These are phyloP conservation scores for Phytopythium helicoides DNA, from an alignment of 352 stramenopile species.

Conservation along the genomic window DNA sequence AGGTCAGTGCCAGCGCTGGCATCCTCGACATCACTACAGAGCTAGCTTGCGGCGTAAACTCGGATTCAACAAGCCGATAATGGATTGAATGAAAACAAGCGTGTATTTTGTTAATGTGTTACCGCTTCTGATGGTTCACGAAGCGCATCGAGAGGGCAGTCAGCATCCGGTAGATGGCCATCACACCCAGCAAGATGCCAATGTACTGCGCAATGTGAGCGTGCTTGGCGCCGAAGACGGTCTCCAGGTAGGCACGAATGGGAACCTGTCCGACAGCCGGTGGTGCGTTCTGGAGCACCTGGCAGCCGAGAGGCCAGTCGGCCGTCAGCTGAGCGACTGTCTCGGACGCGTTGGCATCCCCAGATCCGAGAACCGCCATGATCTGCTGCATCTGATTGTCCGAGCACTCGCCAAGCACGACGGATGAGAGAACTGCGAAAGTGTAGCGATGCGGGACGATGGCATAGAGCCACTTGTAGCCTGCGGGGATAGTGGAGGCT, in stretches of 20 bases:
- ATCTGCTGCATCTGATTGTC: slow-evolving; percentile 21
- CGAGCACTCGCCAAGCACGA: slow-evolving; percentile 26
- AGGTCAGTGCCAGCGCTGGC: too few relatives aligned
- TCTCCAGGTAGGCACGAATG: slow-evolving; percentile 31
- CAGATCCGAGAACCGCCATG: slow-evolving; percentile 5
- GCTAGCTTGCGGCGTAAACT: too few relatives aligned
- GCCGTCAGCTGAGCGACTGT: slow-evolving; percentile 15
- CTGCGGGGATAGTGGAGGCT: slow-evolving; percentile 19
- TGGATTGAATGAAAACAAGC: too few relatives aligned
- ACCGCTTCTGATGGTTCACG: slow-evolving; percentile 53
- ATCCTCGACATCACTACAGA: too few relatives aligned
- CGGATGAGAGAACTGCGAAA: slow-evolving; percentile 20
- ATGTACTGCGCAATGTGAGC: slow-evolving; percentile 32
- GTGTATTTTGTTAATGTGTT: slow-evolving; percentile 3
- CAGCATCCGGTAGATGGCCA: slow-evolving; percentile 36
- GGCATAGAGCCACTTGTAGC: slow-evolving; percentile 34
- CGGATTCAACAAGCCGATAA: too few relatives aligned
- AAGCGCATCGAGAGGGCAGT: slow-evolving; percentile 41
- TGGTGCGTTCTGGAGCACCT: slow-evolving; percentile 25
- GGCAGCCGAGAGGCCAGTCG: slow-evolving; percentile 21
- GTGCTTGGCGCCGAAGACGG: slow-evolving; percentile 31
- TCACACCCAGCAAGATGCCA: slow-evolving; percentile 27
- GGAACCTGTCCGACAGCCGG: slow-evolving; percentile 17
- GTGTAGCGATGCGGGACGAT: slow-evolving; percentile 35
- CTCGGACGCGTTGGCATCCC: not conserved